A percentile compares a stretch with the other conserved stretches of the same genome.
Conservation (phyloP, 306 rosid species). For the Cicer bijugum region DNA sequence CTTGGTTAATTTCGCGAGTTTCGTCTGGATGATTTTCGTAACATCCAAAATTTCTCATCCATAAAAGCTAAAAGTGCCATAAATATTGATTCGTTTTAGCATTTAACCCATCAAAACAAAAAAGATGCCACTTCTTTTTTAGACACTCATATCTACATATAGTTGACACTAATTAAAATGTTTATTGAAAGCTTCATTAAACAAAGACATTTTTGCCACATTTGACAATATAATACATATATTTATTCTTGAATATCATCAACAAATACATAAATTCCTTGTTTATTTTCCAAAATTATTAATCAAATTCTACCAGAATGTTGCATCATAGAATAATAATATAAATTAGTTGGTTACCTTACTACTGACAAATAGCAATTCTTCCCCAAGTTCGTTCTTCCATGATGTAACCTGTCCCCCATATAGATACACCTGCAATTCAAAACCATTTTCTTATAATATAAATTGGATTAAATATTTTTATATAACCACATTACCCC, state of each 20-base stretch:
- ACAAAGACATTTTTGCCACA: not conserved
- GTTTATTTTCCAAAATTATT: not conserved
- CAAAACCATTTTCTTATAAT: not conserved
- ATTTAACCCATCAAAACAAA: slow-evolving; percentile 1
- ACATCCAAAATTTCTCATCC: no score
- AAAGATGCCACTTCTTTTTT: not conserved
- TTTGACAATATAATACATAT: slow-evolving; percentile 3
- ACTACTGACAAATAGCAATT: slow-evolving; percentile 72
- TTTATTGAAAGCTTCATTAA: not conserved
- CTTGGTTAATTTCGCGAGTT: no score
- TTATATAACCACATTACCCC: no score
- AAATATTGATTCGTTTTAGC: not conserved
- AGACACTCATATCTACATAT: not conserved
- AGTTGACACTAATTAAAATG: slow-evolving; percentile 7
- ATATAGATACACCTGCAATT: slow-evolving; percentile 63
- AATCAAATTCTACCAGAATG: not conserved
- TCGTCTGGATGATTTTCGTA: no score
- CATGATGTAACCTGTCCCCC: slow-evolving; percentile 83
- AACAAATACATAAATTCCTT: not conserved
- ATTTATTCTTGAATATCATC: not conserved
- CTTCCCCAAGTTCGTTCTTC: slow-evolving; percentile 77
- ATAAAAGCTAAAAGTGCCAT: not conserved
- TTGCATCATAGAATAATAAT: not conserved
- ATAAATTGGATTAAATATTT: not conserved
- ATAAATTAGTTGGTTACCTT: slow-evolving; percentile 54